Evolutionary conservation across 495 filamentous ascomycete species (phyloP), one percentile per base, ranked within the genome.

Genomic region (Collariella sp.): DNA sequence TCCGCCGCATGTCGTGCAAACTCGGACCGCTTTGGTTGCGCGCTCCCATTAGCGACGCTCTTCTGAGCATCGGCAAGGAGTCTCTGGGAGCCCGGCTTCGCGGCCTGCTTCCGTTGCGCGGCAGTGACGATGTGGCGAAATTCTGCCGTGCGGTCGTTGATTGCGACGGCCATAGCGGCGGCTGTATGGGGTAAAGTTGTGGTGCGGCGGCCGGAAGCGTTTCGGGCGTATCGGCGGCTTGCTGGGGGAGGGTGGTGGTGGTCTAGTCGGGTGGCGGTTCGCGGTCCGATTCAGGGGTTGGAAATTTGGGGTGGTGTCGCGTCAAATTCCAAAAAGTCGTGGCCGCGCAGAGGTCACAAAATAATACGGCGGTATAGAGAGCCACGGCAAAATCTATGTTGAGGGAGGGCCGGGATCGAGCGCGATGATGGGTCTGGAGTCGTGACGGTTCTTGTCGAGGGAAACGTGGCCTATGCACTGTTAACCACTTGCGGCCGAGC

Each of bases 141-240:
- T 74, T 98, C 93, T 66, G 78, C 78, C 50, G 93, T 98, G 62
- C 93, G 87, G 72, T 98, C 93, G 78, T 98, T 94, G 71, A 97
- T 96, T 40, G 89, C 89, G 62, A 79, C 70, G 42, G 75, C 78
- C 76, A 80, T 79, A 16, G 44, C 61, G 65, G 56, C 22, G 31
- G 46, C 11, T 40, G 20, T 50, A 16, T 29, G 12, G 13, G 24
- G 16, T 49, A 31, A n/a, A 16, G 15, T 23, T 19, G 19, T 33
- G 29, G n/a, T n/a, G 35, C 40, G 19, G 18, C 41, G 50, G 31
- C 15, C 2, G 50, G 13, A 18, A 4, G n/a, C n/a, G n/a, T n/a
- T n/a, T n/a, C 70, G 42, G 75, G 76, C 76, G 79, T 79, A 16
- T 42, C 61, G 65, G 56, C 22, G 31, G 46, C 11, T 40, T 19